A percentile compares a stretch with the other conserved stretches of the same genome.
phyloP scores from a whole-genome alignment of 805 yeast species.

The Candida corydali region DNA sequence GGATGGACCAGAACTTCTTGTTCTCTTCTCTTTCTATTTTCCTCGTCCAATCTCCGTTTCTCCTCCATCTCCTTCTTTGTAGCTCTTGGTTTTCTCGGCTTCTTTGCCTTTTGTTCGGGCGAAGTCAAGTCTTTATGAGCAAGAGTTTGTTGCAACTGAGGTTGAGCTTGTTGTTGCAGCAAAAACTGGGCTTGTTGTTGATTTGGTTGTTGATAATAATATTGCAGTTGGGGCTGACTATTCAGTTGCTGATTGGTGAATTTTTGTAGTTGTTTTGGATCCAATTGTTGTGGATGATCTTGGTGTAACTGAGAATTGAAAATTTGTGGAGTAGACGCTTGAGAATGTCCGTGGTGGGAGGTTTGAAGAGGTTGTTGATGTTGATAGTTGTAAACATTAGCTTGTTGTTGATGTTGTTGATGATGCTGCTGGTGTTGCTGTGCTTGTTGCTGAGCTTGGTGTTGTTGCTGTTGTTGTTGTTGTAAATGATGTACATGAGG shows the following conservation, averaged over 20 bases:
- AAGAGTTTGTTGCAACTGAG: constrained; percentile 9
- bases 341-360: constrained; percentile 11
- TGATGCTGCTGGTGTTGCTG: constrained; percentile 10
- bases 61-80: constrained; percentile 10
- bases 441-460: constrained; percentile 10
- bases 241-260: constrained; percentile 10
- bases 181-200: constrained; percentile 9
- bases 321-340: constrained; percentile 7
- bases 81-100: constrained; percentile 10
- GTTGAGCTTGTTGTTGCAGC: constrained; percentile 10
- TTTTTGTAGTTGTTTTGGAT: constrained; percentile 12
- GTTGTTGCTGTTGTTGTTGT: constrained; percentile 9
- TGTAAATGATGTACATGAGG: constrained; percentile 6
- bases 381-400: constrained; percentile 1
- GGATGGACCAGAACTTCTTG: constrained; percentile 6
- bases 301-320: constrained; percentile 7
- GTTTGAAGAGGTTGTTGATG: constrained; percentile 9
- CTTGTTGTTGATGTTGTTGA: constrained; percentile 8
- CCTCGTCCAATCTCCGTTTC: constrained; percentile 12
- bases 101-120: constrained; percentile 7
- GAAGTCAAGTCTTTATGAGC: constrained; percentile 3
- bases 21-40: constrained; percentile 14
- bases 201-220: constrained; percentile 8
- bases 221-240: constrained; percentile 8
- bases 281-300: constrained; percentile 12